Evolutionary conservation across 345 rosid species (phyloP), one percentile per base, ranked within the genome.

Genomic region (Moringa oleifera): DNA sequence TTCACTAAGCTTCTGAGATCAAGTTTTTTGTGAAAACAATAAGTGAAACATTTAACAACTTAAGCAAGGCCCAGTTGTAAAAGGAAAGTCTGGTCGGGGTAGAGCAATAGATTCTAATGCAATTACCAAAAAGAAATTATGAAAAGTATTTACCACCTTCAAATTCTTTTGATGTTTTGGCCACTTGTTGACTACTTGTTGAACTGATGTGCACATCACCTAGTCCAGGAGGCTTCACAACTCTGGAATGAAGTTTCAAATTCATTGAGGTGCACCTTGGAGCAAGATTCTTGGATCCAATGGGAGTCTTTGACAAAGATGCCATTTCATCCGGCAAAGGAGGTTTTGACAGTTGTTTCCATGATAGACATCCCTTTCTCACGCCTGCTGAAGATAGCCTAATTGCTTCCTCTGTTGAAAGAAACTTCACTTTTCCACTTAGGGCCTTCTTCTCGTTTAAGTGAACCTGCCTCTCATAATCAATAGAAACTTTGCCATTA

Each of bases 371-470:
- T 25, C 5, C 58, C 19, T 2, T 22, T 57, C 58, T 73, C 21
- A 18, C n/a, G 52, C 66, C 41, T 31, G 75, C 69, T 20, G 58
- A 71, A 41, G 80, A 37, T 25, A 83, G 71, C 58, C 55, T 73
- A 11, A 55, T 63, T 25, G 23, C 91, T 78, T 85, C 89, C 23
- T 76, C 77, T 10, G 58, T 17, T 17, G 75, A 25, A 47, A 88
- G 75, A 23, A 62, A 71, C 73, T 73, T 85, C 56, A 78, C 79
- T 71, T 68, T 80, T 13, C 87, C 64, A 51, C 71, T 53, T 68
- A 51, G 50, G 47, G 74, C 67, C 5, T 75, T 58, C 51, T 62
- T 75, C 69, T 75, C 77, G 73, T 74, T 55, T 78, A 8, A 63
- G 66, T 17, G 7, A 58, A 59, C 71, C 47, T 53, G 78, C 55